Percentiles rank a stretch among this genome's conserved stretches.
phyloP scores from a whole-genome alignment of 2,329 filamentous ascomycete genomes.

The Scolecobasidium constrictum region DNA sequence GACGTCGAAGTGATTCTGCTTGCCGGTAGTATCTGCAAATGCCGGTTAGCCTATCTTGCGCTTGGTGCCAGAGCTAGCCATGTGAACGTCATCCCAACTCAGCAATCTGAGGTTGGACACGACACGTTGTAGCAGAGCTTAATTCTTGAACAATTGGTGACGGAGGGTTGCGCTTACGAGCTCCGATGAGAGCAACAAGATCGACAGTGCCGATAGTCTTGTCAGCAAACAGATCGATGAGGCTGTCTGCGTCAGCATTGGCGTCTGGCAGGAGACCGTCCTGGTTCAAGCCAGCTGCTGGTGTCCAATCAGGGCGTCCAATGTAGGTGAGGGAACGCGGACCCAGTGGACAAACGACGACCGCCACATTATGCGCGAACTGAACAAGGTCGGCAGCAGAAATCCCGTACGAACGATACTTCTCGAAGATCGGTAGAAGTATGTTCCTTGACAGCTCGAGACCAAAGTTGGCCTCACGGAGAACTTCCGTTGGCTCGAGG shows the following conservation, averaged over 20 bases:
- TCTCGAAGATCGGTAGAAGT: conserved; percentile 27
- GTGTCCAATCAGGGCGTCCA: conserved; percentile 10
- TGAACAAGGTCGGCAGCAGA: conserved; percentile 45
- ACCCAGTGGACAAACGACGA: conserved; percentile 40
- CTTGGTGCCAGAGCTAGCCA: no score
- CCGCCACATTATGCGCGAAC: conserved; percentile 35
- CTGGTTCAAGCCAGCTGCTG: conserved; percentile 9
- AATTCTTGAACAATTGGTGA: no score
- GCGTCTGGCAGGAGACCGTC: conserved; percentile 20
- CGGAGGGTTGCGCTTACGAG: no score
- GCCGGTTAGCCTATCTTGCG: no score
- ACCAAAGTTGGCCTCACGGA: conserved; percentile 31
- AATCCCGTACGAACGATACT: conserved; percentile 28
- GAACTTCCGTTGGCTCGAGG: conserved; percentile 24
- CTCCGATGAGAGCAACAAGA: conserved; percentile 44
- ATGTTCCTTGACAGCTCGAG: conserved; percentile 30
- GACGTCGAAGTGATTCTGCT: conserved; percentile 35
- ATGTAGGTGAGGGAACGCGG: conserved; percentile 38
- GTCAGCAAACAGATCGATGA: conserved; percentile 36
- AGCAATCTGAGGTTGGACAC: no score
- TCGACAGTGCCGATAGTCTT: conserved; percentile 42
- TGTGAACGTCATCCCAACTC: no score
- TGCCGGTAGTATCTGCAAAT: conserved; percentile 38
- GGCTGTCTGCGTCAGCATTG: conserved; percentile 27
- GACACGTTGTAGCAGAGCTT: no score